Base-by-base conservation (phyloP, 106 monocot genomes). In the Dendrobium catenatum region DNA sequence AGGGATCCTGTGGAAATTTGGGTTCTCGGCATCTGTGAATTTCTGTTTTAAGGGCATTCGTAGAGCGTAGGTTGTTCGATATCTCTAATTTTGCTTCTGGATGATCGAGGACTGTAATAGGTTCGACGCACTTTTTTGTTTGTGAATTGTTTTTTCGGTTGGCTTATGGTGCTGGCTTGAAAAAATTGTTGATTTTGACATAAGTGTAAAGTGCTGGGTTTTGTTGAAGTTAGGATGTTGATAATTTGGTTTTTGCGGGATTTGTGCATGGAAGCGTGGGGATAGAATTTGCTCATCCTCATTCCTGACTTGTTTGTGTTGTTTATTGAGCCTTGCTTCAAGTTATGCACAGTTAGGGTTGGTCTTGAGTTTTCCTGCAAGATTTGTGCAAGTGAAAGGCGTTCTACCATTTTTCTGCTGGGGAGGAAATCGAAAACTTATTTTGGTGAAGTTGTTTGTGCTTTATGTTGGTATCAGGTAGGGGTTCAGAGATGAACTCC, bases 401-500 rank as follows among this genome's bases (percentile, higher is more conserved):
- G 13, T 51, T 51, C 51, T 51, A 15, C 51, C 13, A 51, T 51
- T 51, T 51, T 51, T 51, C 51, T 51, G 3, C 13, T 51, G 51
- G 3, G 51, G 51, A 13, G 51, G 51, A 13, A 13, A 51, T 51
- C 13, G 51, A 51, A 51, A 51, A 51, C 26, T 49, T 48, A 9
- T 47, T 26, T 47, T 76, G 46, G 22, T 47, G 76, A 49, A 74
- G 40, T 27, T 48, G 6, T 49, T 76, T 76, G 18, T 51, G 4
- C 48, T 76, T 48, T 42, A 88, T 86, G 86, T 66, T 86, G 79
- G 79, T 77, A 29, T 78, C 83, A 17, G 86, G 82, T 48, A 83
- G 77, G 80, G 84, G 77, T 56, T 37, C 82, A 48, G 76, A 74
- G 72, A 86, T 87, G 86, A 89, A 88, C 82, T 87, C 90, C 9